Percentiles rank a stretch among this genome's conserved stretches.
phyloP scores from a whole-genome alignment of 2,329 filamentous ascomycete species.

The Aspergillus quadricinctus region DNA sequence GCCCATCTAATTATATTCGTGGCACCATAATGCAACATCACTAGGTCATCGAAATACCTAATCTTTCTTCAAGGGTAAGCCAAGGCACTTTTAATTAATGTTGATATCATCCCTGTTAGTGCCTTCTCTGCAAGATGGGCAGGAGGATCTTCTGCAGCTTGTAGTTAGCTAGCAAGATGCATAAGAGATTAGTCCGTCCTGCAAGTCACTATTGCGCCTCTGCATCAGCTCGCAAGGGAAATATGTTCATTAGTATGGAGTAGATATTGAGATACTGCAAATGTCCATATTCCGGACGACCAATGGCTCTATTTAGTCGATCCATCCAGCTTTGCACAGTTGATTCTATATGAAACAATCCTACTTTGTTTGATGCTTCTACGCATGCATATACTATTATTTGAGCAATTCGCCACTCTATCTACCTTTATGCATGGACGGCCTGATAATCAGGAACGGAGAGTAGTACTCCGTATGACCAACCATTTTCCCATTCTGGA shows the following conservation, averaged over 20 bases:
- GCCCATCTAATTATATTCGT: not conserved
- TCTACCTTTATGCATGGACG: too few species aligned
- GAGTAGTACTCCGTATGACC: too few species aligned
- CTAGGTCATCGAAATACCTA: not conserved
- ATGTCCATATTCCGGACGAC: not conserved
- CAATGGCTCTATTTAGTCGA: not conserved
- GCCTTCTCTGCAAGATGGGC: not conserved
- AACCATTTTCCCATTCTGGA: not conserved
- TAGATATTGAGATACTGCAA: not conserved
- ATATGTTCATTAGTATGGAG: not conserved
- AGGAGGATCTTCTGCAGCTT: not conserved
- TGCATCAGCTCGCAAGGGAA: not conserved
- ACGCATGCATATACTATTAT: not conserved
- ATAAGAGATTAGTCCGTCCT: not conserved
- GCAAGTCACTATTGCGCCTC: not conserved
- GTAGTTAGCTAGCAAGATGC: not conserved
- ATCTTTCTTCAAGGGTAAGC: not conserved
- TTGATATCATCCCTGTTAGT: not conserved
- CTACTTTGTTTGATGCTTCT: not conserved
- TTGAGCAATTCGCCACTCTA: not conserved
- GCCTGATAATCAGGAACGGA: not conserved
- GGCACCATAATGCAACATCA: not conserved
- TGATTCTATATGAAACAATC: not conserved
- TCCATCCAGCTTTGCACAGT: not conserved
- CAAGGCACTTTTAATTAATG: not conserved